A percentile compares a stretch with the other conserved stretches of the same genome.
These are phyloP conservation scores for Suzukiozyma palmioleophila DNA, from an alignment of 1,139 yeast species.

Conservation along the genomic window DNA sequence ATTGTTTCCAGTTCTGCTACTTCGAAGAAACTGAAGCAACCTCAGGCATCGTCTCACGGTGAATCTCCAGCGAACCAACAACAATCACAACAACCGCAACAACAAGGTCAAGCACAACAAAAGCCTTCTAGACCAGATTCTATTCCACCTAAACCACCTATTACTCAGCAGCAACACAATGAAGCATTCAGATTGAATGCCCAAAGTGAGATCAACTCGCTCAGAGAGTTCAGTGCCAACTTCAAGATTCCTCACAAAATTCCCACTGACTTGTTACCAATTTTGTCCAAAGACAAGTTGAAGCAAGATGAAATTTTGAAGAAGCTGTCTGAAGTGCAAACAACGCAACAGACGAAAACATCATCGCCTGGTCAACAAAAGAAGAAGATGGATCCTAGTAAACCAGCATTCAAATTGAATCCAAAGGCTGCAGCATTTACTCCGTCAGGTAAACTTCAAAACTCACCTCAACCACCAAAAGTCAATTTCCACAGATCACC, in stretches of 20 bases:
- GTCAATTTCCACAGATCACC: constrained; percentile 21
- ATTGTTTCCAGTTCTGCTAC: constrained; percentile 55
- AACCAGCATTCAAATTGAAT: constrained; percentile 62
- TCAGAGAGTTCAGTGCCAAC: constrained; percentile 76
- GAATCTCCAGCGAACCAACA: constrained; percentile 3
- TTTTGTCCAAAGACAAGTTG: constrained; percentile 61
- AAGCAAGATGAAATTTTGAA: constrained; percentile 59
- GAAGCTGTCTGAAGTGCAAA: constrained; percentile 24
- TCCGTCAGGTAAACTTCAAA: constrained; percentile 38
- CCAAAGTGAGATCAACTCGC: constrained; percentile 70
- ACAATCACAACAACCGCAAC: constrained; percentile 1
- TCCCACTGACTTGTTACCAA: constrained; percentile 75
- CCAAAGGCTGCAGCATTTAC: constrained; percentile 71
- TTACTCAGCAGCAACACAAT: constrained; percentile 16
- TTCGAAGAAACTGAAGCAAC: constrained; percentile 8
- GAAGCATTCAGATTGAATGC: constrained; percentile 49
- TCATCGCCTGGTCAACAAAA: constrained; percentile 10
- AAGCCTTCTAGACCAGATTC: constrained; percentile 23
- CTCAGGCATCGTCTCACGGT: neutral
- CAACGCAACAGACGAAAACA: constrained; percentile 5
- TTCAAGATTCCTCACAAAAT: constrained; percentile 73
- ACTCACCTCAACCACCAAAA: constrained; percentile 31
- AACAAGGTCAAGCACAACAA: constrained; percentile 4
- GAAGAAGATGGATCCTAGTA: constrained; percentile 53
- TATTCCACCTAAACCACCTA: constrained; percentile 33